These are phyloP conservation scores for Ceraceosorus guamensis DNA, from an alignment of 1,284 basidiomycete genomes.

Conservation along the genomic window DNA sequence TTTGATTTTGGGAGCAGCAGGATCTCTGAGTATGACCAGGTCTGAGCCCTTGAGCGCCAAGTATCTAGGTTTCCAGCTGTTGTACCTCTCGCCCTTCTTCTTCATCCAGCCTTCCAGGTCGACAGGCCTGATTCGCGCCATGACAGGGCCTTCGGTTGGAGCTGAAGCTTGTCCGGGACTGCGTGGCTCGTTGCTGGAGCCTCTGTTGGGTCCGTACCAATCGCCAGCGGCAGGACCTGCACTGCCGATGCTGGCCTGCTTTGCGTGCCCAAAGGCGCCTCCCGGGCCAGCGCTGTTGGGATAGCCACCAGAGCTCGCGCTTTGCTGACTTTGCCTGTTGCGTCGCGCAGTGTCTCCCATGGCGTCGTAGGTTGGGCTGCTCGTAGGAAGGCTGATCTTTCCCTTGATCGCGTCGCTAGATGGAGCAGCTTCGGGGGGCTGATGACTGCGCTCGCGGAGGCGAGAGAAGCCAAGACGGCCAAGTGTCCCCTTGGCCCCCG, in stretches of 20 bases:
- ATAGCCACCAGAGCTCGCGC: constrained; percentile 10
- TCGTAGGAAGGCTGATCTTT: constrained; percentile 44
- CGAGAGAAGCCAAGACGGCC: constrained; percentile 32
- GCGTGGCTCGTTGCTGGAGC: background rate
- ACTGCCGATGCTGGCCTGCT: constrained; percentile 15
- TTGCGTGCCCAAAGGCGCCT: constrained; percentile 4
- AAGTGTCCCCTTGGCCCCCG: constrained; percentile 24
- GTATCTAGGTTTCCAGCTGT: constrained; percentile 85
- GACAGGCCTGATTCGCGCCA: constrained; percentile 41
- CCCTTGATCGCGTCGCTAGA: constrained; percentile 24
- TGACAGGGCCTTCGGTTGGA: constrained; percentile 19
- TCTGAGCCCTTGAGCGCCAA: constrained; percentile 86
- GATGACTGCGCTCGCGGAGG: constrained; percentile 12
- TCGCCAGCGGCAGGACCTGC: constrained; percentile 8
- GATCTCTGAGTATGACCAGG: constrained; percentile 34
- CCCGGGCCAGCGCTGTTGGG: constrained; percentile 10
- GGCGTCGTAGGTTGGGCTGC: constrained; percentile 34
- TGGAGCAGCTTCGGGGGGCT: constrained; percentile 8
- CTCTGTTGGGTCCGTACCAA: constrained; percentile 7
- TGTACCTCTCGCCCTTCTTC: constrained; percentile 90
- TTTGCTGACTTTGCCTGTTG: constrained; percentile 10
- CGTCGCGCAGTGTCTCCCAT: constrained; percentile 32
- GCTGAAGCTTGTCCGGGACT: background rate
- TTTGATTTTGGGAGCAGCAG: constrained; percentile 62
- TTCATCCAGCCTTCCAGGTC: constrained; percentile 68